These are phyloP conservation scores for Aspergillus fructus DNA, from an alignment of 2,329 filamentous ascomycete genomes.

Conservation along the genomic window DNA sequence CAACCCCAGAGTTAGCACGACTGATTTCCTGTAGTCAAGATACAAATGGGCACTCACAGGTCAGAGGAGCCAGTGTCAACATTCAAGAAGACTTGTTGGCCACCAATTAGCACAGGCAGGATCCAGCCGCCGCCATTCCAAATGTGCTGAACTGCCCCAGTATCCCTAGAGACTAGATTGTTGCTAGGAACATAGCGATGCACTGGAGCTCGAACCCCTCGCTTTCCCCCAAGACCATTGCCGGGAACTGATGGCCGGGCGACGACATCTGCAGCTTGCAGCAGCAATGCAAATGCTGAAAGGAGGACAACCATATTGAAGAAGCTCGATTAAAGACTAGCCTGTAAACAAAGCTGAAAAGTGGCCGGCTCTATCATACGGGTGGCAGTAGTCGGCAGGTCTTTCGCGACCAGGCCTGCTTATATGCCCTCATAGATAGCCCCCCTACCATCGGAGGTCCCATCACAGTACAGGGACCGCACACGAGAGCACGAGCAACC, in stretches of 20 bases:
- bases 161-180: conserved; percentile 1
- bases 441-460: background rate
- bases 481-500: background rate
- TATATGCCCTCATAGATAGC: background rate
- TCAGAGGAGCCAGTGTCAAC: conserved; percentile 12
- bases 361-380: background rate
- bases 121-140: conserved; percentile 11
- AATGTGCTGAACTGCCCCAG: conserved; percentile 8
- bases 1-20: background rate
- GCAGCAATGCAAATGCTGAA: background rate
- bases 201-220: conserved; percentile 1
- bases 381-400: background rate
- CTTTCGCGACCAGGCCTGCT: background rate
- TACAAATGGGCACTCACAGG: background rate
- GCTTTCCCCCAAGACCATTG: background rate
- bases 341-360: background rate
- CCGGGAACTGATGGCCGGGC: background rate
- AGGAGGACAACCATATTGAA: conserved; percentile 2
- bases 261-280: background rate
- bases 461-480: background rate
- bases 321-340: background rate
- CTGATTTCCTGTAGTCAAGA: too few relatives aligned
- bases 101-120: conserved; percentile 8
- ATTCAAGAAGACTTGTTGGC: conserved; percentile 11
- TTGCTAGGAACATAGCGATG: conserved; percentile 5